Base-by-base conservation (phyloP, 1,284 basidiomycete species). In the Bondarzewia mesenterica region DNA sequence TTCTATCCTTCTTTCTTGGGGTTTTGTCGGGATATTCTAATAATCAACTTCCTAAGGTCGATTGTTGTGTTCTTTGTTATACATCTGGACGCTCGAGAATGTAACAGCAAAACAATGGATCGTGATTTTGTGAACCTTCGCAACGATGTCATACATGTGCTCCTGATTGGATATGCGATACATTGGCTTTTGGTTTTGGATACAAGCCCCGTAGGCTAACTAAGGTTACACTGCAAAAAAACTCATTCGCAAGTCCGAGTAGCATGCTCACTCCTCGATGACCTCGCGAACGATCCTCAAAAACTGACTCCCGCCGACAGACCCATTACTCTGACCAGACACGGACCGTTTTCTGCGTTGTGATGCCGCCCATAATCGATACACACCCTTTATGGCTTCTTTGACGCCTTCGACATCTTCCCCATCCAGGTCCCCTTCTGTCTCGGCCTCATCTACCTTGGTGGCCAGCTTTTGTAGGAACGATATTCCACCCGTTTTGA, bases 331-430 rank as follows among this genome's bases (percentile, higher is more conserved):
- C 16, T 43, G 38, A 36, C 14, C 35, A 15, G 21, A 6, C 3
- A 18, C 46, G 35, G 36, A 46, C 8, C 27, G 39, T 49, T 50
- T 52, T 54, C 53, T 47, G 35, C 46, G 61, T 7, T 63, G 49
- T 26, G 50, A 57, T 41, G 63, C 53, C 50, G 64, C 72, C 78
- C 79, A 83, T 22, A 82, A 63, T 15, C 58, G 63, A 59, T 74
- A 81, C 25, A 80, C 54, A 7, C 74, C 73, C 37, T 68, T 67
- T 41, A 82, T 68, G 26, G 72, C 67, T 25, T 69, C 66, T 44
- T 54, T 64, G 50, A 68, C 54, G 8, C 62, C 54, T 14, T 52
- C 57, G 20, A 58, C 60, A n/a, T 53, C 58, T 15, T 55, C 58
- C 6, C 45, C 52, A 10, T 47, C 47, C 38, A 12, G 29, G 29